Percentiles rank a stretch among this genome's conserved stretches.
These are phyloP conservation scores for Senna siamea DNA, from an alignment of 306 rosid species.

Conservation along the genomic window DNA sequence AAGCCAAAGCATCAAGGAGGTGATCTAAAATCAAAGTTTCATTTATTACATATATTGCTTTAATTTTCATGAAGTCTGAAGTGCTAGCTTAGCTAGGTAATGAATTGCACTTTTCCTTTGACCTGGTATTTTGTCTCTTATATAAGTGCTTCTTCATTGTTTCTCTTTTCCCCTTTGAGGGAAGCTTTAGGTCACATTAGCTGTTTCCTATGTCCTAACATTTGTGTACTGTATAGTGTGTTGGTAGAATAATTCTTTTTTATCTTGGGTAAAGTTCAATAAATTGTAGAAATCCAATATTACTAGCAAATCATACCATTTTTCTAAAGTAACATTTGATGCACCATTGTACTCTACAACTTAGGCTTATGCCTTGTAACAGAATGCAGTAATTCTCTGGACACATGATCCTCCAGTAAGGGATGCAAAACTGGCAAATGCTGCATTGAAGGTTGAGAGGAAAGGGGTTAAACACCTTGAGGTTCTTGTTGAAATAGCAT, in stretches of 20 bases:
- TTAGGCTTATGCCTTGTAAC: conserved; percentile 20
- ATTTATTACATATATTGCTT: neutral
- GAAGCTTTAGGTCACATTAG: conserved; percentile 4
- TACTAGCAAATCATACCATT: neutral
- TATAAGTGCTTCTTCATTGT: neutral
- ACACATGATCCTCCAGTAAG: conserved; percentile 68
- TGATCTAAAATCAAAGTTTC: conserved; percentile 36
- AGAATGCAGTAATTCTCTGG: conserved; percentile 67
- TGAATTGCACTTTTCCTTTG: conserved; percentile 4
- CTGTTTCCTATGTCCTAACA: conserved; percentile 7
- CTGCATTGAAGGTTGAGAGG: conserved; percentile 44
- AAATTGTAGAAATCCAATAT: neutral
- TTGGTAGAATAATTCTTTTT: conserved; percentile 16
- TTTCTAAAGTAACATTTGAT: conserved; percentile 15
- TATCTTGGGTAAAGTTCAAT: neutral
- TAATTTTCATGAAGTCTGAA: conserved; percentile 12
- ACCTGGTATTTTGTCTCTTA: conserved; percentile 27
- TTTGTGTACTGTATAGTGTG: neutral
- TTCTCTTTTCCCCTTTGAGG: neutral
- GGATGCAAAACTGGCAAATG: conserved; percentile 65
- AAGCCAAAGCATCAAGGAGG: conserved; percentile 4
- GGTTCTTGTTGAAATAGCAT: conserved; percentile 65
- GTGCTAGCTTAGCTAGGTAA: neutral
- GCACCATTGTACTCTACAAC: neutral
- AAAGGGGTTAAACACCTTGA: conserved; percentile 48